These are phyloP conservation scores for Diospyros lotus DNA, from an alignment of 148 eudicot species.

Conservation along the genomic window DNA sequence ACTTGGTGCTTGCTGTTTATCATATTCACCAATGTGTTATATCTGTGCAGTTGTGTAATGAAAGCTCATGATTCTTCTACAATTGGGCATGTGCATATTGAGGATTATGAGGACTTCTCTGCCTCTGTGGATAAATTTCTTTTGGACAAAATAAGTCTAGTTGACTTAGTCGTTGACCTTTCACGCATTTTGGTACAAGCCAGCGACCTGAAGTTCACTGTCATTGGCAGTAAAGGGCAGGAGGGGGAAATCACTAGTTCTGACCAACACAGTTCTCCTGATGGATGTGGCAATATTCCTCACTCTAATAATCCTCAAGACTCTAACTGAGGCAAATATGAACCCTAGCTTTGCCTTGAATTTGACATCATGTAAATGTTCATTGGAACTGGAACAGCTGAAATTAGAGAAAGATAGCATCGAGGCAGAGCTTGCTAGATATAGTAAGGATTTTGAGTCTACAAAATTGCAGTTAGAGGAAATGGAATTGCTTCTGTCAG, in stretches of 20 bases:
- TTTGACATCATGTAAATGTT: slow-evolving; percentile 8
- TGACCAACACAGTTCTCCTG: background rate
- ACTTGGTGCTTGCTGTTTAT: slow-evolving; percentile 9
- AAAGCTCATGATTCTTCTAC: background rate
- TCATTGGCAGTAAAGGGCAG: background rate
- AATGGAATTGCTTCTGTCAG: slow-evolving; percentile 7
- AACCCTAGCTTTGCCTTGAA: background rate
- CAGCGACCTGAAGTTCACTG: slow-evolving; percentile 4
- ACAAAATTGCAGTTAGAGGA: slow-evolving; percentile 11
- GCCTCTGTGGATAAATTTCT: slow-evolving; percentile 15
- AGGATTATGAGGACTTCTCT: slow-evolving; percentile 13
- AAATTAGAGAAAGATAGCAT: slow-evolving; percentile 6
- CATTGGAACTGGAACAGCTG: slow-evolving; percentile 7
- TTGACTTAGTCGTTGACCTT: slow-evolving; percentile 5
- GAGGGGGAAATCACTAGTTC: slow-evolving; percentile 1
- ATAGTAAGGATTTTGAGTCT: slow-evolving; percentile 10
- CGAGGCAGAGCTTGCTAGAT: slow-evolving; percentile 7
- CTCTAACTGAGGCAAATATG: background rate
- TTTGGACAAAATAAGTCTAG: background rate
- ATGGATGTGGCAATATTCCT: background rate
- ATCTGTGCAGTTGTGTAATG: background rate
- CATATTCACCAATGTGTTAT: slow-evolving; percentile 4
- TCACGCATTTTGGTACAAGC: background rate
- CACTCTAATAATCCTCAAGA: background rate
- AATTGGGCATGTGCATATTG: background rate